Conservation (phyloP, 306 rosid species). For the Malus fusca region DNA sequence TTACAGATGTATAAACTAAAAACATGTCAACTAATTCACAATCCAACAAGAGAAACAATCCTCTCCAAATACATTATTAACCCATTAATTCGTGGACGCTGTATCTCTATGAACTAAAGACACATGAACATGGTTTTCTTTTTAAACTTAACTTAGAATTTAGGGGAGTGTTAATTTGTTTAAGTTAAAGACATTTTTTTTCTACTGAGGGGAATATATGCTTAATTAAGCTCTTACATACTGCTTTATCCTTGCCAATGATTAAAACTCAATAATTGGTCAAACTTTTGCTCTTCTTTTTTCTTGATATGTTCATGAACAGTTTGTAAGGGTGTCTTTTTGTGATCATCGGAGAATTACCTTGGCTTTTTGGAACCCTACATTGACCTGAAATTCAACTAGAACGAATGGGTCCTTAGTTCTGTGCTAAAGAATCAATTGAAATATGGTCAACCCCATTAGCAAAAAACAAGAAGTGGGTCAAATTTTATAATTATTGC, state of each 20-base stretch:
- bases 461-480: not conserved
- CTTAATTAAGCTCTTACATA: not conserved
- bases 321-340: constrained; percentile 16
- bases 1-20: too few species aligned
- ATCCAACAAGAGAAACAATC: too few species aligned
- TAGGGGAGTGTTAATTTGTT: not conserved
- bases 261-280: constrained; percentile 21
- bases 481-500: not conserved
- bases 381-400: constrained; percentile 47
- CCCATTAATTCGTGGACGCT: not conserved
- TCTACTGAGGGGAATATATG: constrained; percentile 9
- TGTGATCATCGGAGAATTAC: constrained; percentile 24
- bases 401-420: constrained; percentile 25
- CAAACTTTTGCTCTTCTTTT: constrained; percentile 17
- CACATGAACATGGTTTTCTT: not conserved
- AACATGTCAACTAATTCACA: too few species aligned
- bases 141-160: not conserved
- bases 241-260: constrained; percentile 27
- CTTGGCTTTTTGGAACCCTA: constrained; percentile 25
- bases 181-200: not conserved
- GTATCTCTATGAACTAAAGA: not conserved
- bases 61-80: too few species aligned
- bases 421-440: constrained; percentile 18
- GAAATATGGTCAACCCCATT: constrained; percentile 42
- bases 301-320: constrained; percentile 13